Base-by-base conservation (phyloP, 1,284 basidiomycete species). In the Tremellales sp. region DNA sequence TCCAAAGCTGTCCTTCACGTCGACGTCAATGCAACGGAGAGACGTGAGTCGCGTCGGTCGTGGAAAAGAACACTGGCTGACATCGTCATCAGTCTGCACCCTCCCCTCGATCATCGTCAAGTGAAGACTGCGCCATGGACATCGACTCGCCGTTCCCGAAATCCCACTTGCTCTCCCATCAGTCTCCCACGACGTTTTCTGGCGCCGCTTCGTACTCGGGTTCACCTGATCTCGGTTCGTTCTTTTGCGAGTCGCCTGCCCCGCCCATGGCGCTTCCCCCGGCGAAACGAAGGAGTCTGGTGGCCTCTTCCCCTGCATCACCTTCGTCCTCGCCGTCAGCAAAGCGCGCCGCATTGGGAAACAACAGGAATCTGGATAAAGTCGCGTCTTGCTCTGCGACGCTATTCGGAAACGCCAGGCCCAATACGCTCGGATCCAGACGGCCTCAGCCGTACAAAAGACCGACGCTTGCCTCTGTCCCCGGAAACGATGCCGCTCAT, bases 211-310 rank as follows among this genome's bases (percentile, higher is more conserved):
- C 58, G 3, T 52, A 57, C 25, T 48, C 53, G 10, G 61, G 60
- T 9, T 69, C 66, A 5, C 66, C 69, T 0, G 65, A 60, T 14
- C 55, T 73, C 22, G 70, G 68, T 5, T 63, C 62, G 8, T 68
- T 65, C 57, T 73, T 71, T 47, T 66, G 64, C 58, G 65, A 69
- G 26, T 69, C 67, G 4, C 69, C 70, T 7, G 61, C 57, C 4
- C 53, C 57, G 3, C 59, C 63, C 3, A 40, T 57, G 8, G 51
- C 52, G 31, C 48, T 52, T 16, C 54, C 56, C 5, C 55, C 59
- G 24, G 45, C 59, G 8, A 69, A 67, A 47, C 55, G 66, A 24
- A 51, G 66, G 12, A 58, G 56, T 34, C 51, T 64, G 9, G 48
- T 60, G 38, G 54, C 53, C 6, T 65, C 64, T 1, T 68, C 68